phyloP scores from a whole-genome alignment of 345 rosid genomes.

The Salix suchowensis region DNA sequence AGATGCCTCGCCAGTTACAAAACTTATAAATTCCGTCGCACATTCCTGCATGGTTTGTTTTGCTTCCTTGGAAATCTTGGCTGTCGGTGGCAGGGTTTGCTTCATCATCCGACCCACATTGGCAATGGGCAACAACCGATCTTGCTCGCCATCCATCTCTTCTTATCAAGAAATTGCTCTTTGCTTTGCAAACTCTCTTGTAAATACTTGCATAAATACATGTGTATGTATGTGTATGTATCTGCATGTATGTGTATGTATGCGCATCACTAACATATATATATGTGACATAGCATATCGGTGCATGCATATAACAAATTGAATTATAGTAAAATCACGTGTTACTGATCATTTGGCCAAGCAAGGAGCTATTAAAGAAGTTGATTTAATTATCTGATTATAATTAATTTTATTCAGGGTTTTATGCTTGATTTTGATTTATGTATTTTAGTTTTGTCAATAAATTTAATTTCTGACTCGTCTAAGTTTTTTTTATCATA shows the following conservation, averaged over 20 bases:
- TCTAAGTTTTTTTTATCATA: too few relatives aligned
- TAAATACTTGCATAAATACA: background rate
- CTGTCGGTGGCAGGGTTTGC: constrained; percentile 17
- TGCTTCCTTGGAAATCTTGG: constrained; percentile 31
- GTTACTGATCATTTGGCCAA: too few relatives aligned
- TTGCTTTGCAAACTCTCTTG: background rate
- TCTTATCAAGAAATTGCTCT: background rate
- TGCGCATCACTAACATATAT: background rate
- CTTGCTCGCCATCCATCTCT: constrained; percentile 18
- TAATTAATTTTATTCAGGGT: too few relatives aligned
- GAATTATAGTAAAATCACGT: too few relatives aligned
- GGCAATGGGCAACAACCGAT: constrained; percentile 24
- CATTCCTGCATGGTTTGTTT: constrained; percentile 32
- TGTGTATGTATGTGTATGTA: background rate
- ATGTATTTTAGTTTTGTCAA: too few relatives aligned
- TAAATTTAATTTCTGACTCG: too few relatives aligned
- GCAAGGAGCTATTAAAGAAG: too few relatives aligned
- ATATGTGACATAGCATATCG: background rate
- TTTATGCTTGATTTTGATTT: too few relatives aligned
- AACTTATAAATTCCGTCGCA: constrained; percentile 30
- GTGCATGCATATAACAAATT: too few relatives aligned
- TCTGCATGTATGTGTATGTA: background rate
- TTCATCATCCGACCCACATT: constrained; percentile 31
- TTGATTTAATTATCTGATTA: too few relatives aligned
- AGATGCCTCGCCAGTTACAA: constrained; percentile 28